These are phyloP conservation scores for Monilinia aucupariae DNA, from an alignment of 2,329 filamentous ascomycete species.

Conservation along the genomic window DNA sequence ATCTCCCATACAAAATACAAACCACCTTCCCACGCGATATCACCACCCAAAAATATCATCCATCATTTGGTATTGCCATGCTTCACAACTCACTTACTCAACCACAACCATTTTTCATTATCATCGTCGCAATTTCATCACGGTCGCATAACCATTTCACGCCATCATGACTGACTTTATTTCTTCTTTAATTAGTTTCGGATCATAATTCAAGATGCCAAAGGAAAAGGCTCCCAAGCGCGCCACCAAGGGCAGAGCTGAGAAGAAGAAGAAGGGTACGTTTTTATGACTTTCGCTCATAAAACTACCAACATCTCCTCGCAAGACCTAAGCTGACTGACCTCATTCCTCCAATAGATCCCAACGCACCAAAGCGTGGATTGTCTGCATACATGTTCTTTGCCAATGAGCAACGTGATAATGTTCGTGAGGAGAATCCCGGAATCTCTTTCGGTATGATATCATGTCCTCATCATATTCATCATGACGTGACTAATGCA, in stretches of 20 bases:
- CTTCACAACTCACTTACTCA: neutral
- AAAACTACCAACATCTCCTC: neutral
- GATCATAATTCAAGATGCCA: constrained; percentile 50
- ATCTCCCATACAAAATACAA: constrained; percentile 14
- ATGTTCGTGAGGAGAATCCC: constrained; percentile 96
- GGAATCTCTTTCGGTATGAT: constrained; percentile 86
- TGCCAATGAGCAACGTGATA: constrained; percentile 97
- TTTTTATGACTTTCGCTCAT: constrained; percentile 17
- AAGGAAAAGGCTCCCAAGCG: constrained; percentile 60
- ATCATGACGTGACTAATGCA: constrained; percentile 18
- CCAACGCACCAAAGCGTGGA: constrained; percentile 96
- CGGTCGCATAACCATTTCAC: constrained; percentile 18
- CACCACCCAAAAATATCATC: neutral
- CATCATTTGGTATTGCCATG: neutral
- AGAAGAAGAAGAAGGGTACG: constrained; percentile 72
- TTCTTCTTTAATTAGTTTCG: constrained; percentile 22
- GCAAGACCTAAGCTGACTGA: constrained; percentile 20
- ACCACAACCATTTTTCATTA: constrained; percentile 20
- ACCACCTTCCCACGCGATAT: constrained; percentile 13
- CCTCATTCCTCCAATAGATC: constrained; percentile 50
- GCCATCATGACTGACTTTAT: constrained; percentile 22
- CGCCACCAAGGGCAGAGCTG: constrained; percentile 53
- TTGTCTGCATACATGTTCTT: constrained; percentile 99
- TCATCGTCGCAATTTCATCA: constrained; percentile 13
- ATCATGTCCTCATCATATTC: neutral